Evolutionary conservation across 805 yeast species (phyloP), one percentile per base, ranked within the genome.

Genomic region (Kazachstania viticola): DNA sequence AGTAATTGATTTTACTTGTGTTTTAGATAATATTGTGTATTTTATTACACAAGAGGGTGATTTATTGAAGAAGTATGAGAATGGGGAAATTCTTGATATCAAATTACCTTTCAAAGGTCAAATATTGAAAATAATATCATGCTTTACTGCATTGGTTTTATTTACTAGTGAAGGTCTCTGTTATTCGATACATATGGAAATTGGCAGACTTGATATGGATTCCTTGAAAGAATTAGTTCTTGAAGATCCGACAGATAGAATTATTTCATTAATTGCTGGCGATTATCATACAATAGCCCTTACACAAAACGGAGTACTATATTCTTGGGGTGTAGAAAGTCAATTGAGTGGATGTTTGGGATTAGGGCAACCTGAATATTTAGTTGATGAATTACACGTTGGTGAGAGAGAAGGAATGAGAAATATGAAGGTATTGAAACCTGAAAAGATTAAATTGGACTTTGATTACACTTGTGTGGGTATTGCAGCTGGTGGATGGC

Each of bases 401-500:
- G 61, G 58, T 16, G 33, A 42, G 15, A 57, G 58, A 23, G 61
- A 54, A n/a, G 50, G 47, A 13, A 25, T 18, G 12, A 41, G 55
- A 28, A 51, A 56, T 21, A 40, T 47, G 17, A 45, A 55, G 24
- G 70, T 67, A 3, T 37, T 49, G 15, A 58, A 49, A 17, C 83
- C 83, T 3, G 54, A 60, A 1, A 46, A 46, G 28, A 55, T 71
- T 5, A 41, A 53, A 2, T 35, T 61, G 1, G 51, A 55, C 21
- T 61, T 37, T 1, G 45, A 45, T 4, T 71, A 71, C 3, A 56
- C 58, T 21, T 73, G 77, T 47, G 51, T 78, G 14, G 74, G 75
- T 0, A 66, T 79, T 21, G 68, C 80, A 2, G 83, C 87, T 5
- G 76, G 75, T 12, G 93, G 91, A 2, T 80, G 88, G 88, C 91